A percentile compares a stretch with the other conserved stretches of the same genome.
phyloP scores from a whole-genome alignment of 1,139 yeast species.

The Protomyces inundatus region DNA sequence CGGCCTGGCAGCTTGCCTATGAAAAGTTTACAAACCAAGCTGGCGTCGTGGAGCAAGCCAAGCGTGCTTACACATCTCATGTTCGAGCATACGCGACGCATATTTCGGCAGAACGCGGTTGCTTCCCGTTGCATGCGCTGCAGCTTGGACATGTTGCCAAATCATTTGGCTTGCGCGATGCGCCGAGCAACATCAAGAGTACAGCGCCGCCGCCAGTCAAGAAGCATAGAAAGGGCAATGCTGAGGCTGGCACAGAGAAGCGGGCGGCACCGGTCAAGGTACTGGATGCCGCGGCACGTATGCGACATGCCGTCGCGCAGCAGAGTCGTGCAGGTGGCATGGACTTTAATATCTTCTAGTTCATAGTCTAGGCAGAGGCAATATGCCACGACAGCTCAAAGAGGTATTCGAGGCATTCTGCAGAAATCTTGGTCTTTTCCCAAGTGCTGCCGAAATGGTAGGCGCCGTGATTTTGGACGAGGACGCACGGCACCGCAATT shows the following conservation, averaged over 20 bases:
- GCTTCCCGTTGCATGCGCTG: constrained; percentile 70
- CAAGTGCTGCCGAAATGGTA: constrained; percentile 86
- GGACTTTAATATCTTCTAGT: not conserved
- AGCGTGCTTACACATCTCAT: constrained; percentile 79
- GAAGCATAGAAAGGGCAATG: not conserved
- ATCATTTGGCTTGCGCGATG: constrained; percentile 87
- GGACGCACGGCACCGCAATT: constrained; percentile 71
- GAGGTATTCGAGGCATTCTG: constrained; percentile 87
- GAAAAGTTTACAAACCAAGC: constrained; percentile 70
- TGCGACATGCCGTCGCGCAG: not conserved
- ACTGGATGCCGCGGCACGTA: not conserved
- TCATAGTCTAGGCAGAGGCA: not conserved
- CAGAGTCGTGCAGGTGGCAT: not conserved
- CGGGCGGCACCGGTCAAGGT: not conserved
- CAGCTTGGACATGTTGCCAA: constrained; percentile 96
- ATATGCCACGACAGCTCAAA: constrained; percentile 37
- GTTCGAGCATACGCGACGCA: constrained; percentile 97
- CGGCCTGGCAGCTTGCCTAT: constrained; percentile 88
- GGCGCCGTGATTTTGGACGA: constrained; percentile 89
- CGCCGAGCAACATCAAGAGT: constrained; percentile 71
- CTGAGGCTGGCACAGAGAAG: not conserved
- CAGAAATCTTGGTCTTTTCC: constrained; percentile 83
- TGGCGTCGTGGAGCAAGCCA: constrained; percentile 56
- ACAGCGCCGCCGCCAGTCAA: not conserved
- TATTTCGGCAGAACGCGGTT: constrained; percentile 66